Evolutionary conservation across 2,329 filamentous ascomycete genomes (phyloP), one percentile per base, ranked within the genome.

Genomic region (Aspergillus bombycis): DNA sequence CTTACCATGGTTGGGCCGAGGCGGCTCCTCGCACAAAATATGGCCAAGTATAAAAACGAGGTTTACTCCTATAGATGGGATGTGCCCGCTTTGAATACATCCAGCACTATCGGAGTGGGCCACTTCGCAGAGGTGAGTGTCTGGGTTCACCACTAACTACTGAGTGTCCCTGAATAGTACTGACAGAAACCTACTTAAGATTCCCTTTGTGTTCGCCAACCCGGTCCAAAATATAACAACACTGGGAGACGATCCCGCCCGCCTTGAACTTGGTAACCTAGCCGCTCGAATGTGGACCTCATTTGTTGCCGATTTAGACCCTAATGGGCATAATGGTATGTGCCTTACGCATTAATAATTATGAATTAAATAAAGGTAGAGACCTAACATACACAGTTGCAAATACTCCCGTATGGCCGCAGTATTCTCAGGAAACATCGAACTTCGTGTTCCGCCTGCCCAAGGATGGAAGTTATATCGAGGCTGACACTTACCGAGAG

Each of bases 241-340:
- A 3, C 58, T 75, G 2, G 72, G 71, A 28, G 62, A 62, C 30
- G 71, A 74, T 23, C 71, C 69, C 34, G 61, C 59, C 3, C 71
- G 72, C 5, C 54, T 75, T 8, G 65, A 69, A 10, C 64, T 75
- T 16, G 73, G 67, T 9, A 70, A 75, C 48, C 60, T 74, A 62
- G 72, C 70, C 0, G 73, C 73, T n/a, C 65, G 67, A 5, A 75
- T 75, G 72, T 75, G 73, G 73, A 72, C 72, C 11, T 73, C 73
- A 3, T 75, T 75, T 56, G 73, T 69, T 38, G 58, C 65, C 26
- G 67, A 72, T 57, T 52, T 75, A 41, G 61, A 73, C 63, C 73
- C 73, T 1, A 75, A 75, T 65, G 66, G 68, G 8, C 71, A 75
- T 65, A 65, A 65, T 30, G 67, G 73, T 75, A 62, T 41, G 68